Percentiles rank a stretch among this genome's conserved stretches.
Conservation (phyloP, 495 filamentous ascomycete genomes). For the Penicillium bovifimosum region DNA sequence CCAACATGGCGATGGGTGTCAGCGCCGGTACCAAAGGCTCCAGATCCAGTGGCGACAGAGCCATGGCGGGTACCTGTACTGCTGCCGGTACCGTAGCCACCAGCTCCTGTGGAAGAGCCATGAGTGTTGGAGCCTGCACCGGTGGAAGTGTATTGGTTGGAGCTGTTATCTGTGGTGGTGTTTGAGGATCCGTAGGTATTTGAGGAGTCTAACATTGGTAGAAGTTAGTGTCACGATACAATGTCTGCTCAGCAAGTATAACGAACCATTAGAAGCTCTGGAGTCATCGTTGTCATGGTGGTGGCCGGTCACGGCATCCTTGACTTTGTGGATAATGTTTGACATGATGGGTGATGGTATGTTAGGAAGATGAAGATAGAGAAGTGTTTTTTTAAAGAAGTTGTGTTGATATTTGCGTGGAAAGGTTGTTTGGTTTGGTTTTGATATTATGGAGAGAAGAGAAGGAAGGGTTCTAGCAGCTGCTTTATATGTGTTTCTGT, state of each 20-base stretch:
- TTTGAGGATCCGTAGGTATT: slow-evolving; percentile 7
- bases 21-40: slow-evolving; percentile 14
- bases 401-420: neutral
- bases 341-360: slow-evolving; percentile 49
- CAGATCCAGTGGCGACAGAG: neutral
- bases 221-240: slow-evolving; percentile 24
- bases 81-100: neutral
- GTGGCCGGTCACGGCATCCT: slow-evolving; percentile 54
- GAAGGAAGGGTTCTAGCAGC: neutral
- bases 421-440: neutral
- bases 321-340: slow-evolving; percentile 65
- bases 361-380: neutral
- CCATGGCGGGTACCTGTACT: neutral
- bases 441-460: neutral
- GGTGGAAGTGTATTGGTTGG: slow-evolving; percentile 10
- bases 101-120: neutral
- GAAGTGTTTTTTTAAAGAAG: neutral
- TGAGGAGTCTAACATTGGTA: slow-evolving; percentile 37
- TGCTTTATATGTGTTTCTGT: neutral
- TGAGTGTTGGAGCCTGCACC: slow-evolving; percentile 3
- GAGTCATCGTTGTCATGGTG: slow-evolving; percentile 32
- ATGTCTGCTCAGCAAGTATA: neutral
- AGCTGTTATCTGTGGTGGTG: slow-evolving; percentile 1
- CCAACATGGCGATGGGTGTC: neutral
- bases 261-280: slow-evolving; percentile 23